Evolutionary conservation across 805 yeast genomes (phyloP), one percentile per base, ranked within the genome.

Genomic region (Zygotorulaspora danielsina): DNA sequence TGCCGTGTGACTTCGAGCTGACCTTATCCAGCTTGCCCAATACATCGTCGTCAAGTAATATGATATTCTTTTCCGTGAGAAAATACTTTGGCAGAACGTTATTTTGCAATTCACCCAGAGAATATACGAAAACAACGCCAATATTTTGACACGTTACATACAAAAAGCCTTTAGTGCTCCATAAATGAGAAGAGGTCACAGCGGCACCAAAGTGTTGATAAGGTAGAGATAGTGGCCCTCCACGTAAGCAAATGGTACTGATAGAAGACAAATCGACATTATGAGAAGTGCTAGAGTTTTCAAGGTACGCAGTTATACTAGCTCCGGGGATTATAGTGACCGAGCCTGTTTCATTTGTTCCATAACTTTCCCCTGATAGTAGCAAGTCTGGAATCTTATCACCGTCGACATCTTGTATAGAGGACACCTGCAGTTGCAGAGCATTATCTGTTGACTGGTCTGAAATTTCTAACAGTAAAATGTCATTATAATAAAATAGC

Each of bases 351-450:
- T 55, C 55, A n/a, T 50, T 42, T 4, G 42, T 36, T 36, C 71
- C 79, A 19, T 63, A 56, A 33, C 55, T 61, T 2, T 73, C 70
- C 1, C 78, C 70, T 0, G 74, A 69, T 2, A 78, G 51, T 2
- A 75, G 41, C 9, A 78, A 42, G 31, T 71, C 76, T 0, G 62
- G 63, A 5, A 57, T 40, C 0, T 70, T 71, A 44, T 69, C 74
- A 4, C 51, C 55, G 48, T 64, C 61, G 6, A 65, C 32, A 42
- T 69, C 71, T 11, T 52, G 61, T 0, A 61, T 54, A 1, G 50
- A 38, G 8, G 2, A 81, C 76, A 42, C 70, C 61, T 16, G 27
- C 30, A 10, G 51, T 34, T 7, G 53, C 34, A 6, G 71, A 43
- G 16, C 45, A 40, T 17, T 46, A 22, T 38, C 38, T 8, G 42